Evolutionary conservation across 2,329 filamentous ascomycete species (phyloP), one percentile per base, ranked within the genome.

Genomic region (Ambrosiella beaveri): DNA sequence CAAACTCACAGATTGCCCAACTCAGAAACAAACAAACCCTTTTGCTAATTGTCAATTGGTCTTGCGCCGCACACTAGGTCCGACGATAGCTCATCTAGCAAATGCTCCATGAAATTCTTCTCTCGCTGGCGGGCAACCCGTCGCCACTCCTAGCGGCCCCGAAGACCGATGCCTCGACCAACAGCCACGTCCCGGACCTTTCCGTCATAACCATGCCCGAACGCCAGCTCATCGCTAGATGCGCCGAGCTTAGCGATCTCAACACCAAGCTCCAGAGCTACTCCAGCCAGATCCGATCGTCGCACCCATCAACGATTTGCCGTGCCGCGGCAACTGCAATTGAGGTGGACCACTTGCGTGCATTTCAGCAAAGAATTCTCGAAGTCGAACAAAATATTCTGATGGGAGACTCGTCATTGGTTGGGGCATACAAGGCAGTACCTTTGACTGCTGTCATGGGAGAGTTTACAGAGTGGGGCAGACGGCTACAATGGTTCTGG

Each of bases 31-130:
- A 54, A 54, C 39, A 41, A 27, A n/a, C 52, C 52, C 38, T 9
- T 27, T 15, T 39, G 19, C 52, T 54, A 51, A 51, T 35, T 19
- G 9, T 19, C 17, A 27, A 35, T 35, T 41, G 17, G 11, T n/a
- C 27, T 55, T 41, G 37, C 27, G 38, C 53, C 5, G 6, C 8
- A 13, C 19, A 13, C 15, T 44, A 54, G 40, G 4, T 41, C 50
- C 45, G 41, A 57, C 44, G 17, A 36, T 44, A 40, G 50, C 36
- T 19, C 15, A 8, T n/a, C n/a, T 19, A 36, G 54, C 53, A 64
- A 64, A 98, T 98, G 93, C 86, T 98, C 70, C 93, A 97, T 80
- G 93, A 98, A 77, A 88, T 98, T 74, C 82, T 97, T 71, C 84
- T 98, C 71, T 91, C 90, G 70, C 83, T 97, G 71, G 94, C 90